Percentiles rank a stretch among this genome's conserved stretches.
These are phyloP conservation scores for Cryptococcus sp. DNA, from an alignment of 1,284 basidiomycete genomes.

Conservation along the genomic window DNA sequence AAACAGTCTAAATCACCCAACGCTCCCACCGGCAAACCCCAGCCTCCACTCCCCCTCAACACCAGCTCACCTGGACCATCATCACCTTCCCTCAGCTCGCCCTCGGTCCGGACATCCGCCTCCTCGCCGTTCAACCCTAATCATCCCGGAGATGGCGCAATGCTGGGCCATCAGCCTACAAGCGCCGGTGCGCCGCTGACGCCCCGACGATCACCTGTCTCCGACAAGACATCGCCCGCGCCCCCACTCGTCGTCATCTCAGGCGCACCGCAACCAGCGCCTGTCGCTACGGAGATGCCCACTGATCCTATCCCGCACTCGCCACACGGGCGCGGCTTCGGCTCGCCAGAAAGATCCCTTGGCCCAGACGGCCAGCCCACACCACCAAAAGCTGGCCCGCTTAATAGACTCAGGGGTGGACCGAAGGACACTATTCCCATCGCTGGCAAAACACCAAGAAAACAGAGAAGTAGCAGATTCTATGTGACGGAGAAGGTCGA, in stretches of 20 bases:
- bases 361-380: conserved; percentile 48
- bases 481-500: conserved; percentile 95
- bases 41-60: conserved; percentile 61
- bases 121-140: conserved; percentile 51
- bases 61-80: conserved; percentile 57
- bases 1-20: conserved; percentile 53
- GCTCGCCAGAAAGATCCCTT: conserved; percentile 42
- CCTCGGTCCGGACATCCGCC: conserved; percentile 50
- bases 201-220: conserved; percentile 46
- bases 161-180: conserved; percentile 1
- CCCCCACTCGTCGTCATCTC: conserved; percentile 90
- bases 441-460: conserved; percentile 89
- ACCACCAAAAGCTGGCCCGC: conserved; percentile 56
- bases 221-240: conserved; percentile 57
- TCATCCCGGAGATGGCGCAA: background rate
- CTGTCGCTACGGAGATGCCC: conserved; percentile 61
- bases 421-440: conserved; percentile 93
- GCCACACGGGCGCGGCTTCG: conserved; percentile 53
- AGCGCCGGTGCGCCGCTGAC: conserved; percentile 51
- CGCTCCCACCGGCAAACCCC: conserved; percentile 56
- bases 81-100: conserved; percentile 36
- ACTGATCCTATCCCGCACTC: conserved; percentile 63
- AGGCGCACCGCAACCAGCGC: conserved; percentile 51
- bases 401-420: conserved; percentile 52
- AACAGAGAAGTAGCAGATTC: conserved; percentile 93